Evolutionary conservation across 2,329 filamentous ascomycete genomes (phyloP).

Genomic region (Albifimbria verrucaria): DNA sequence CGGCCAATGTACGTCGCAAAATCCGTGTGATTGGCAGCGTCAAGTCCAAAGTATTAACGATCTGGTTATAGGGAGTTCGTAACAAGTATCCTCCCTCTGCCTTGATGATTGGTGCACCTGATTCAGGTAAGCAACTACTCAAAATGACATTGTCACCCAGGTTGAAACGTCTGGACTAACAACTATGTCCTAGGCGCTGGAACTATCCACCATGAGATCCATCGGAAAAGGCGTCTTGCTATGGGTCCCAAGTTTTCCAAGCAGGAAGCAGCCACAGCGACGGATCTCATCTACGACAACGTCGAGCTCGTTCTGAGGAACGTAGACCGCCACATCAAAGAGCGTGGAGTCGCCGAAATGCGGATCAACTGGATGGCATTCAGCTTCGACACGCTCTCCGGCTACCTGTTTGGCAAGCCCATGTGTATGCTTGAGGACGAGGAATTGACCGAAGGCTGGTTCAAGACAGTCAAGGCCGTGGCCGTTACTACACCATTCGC

Average conservation of each 20-base stretch:
- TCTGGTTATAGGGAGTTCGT: neutral
- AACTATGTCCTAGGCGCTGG: neutral
- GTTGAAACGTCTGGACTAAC: neutral
- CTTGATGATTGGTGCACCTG: neutral
- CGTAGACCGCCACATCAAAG: neutral
- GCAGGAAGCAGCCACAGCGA: neutral
- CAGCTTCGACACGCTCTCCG: neutral
- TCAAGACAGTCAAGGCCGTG: neutral
- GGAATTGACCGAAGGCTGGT: neutral
- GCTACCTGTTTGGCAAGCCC: neutral
- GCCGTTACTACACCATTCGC: constrained; percentile 2
- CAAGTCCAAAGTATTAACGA: neutral
- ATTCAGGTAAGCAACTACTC: neutral
- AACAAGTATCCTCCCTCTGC: neutral
- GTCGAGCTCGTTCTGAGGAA: neutral
- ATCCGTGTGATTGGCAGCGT: neutral
- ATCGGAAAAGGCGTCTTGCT: neutral
- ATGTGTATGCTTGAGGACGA: neutral
- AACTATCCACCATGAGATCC: neutral
- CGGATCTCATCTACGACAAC: neutral
- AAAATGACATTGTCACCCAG: neutral
- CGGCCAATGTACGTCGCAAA: neutral
- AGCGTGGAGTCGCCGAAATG: neutral
- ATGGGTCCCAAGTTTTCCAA: neutral
- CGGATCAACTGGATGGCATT: neutral